Base-by-base conservation (phyloP, 192 early-diverging fungal species). In the Helicostylum pulchrum region DNA sequence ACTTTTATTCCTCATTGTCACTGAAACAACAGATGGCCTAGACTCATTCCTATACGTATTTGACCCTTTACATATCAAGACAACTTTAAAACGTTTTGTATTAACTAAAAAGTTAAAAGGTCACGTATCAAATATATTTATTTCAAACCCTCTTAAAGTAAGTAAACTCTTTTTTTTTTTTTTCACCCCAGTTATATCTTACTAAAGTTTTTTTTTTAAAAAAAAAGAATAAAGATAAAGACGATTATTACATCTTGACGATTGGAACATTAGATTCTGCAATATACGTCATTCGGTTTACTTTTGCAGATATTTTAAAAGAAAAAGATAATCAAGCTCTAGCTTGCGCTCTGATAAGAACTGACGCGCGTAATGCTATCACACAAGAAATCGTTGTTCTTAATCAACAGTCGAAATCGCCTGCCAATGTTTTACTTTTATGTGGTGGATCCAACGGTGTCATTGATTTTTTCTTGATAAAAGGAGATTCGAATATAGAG, bases 191-290 rank as follows among this genome's bases (percentile, higher is more conserved):
- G n/a, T 2, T 47, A 0, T 47, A 17, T 9, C 4, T 39, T 39
- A 26, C 26, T 26, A 26, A 26, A 26, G 1, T 39, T 6, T 39
- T 39, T 39, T 39, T 47, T 47, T 15, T 53, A 53, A 31, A 31
- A 31, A 53, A 53, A 53, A 15, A 31, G 31, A 54, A 31, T 23
- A 8, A 34, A 42, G n/a, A n/a, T 8, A 56, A 34, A 56, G 34
- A 44, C 9, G 54, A 56, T 56, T 42, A 58, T 12, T 23, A 17
- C 56, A 58, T 58, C 17, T 39, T 58, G 32, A 44, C 12, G 7
- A 19, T 58, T 6, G 56, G 56, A 44, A 58, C 56, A 6, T 12
- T 44, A 42, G 56, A 58, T 20, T 39, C 56, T 58, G 56, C 56
- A 1, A 12, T 58, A 4, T 58, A 58, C 42, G 56, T 58, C 3